These are phyloP conservation scores for Calonectria pseudoreteaudii DNA, from an alignment of 2,329 filamentous ascomycete species.

Conservation along the genomic window DNA sequence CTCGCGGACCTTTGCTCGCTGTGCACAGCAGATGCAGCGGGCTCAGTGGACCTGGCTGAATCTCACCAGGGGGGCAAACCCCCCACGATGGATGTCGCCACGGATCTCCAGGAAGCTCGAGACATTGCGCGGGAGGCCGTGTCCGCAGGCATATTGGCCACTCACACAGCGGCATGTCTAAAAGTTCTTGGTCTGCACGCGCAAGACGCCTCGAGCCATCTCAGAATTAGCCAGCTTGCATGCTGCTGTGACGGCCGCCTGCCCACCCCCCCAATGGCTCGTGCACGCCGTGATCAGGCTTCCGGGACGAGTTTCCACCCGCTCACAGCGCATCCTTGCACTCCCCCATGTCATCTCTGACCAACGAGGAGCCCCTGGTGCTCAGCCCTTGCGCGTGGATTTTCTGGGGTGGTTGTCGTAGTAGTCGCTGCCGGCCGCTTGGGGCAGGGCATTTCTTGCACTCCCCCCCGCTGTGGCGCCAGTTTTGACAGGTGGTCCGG, in stretches of 20 bases:
- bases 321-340: conserved; percentile 19
- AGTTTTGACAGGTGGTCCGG: conserved; percentile 44
- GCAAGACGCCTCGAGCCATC: conserved; percentile 19
- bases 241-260: conserved; percentile 35
- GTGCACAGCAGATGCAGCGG: neutral
- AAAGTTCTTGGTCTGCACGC: conserved; percentile 6
- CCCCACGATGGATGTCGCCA: conserved; percentile 24
- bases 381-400: conserved; percentile 26
- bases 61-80: conserved; percentile 32
- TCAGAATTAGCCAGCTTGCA: conserved; percentile 28
- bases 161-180: neutral
- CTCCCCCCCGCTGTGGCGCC: conserved; percentile 41
- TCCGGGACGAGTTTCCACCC: conserved; percentile 20
- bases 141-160: conserved; percentile 8
- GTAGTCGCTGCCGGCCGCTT: conserved; percentile 32
- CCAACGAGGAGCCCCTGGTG: conserved; percentile 31
- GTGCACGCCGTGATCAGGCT: conserved; percentile 26
- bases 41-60: conserved; percentile 21
- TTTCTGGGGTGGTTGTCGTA: conserved; percentile 31
- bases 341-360: conserved; percentile 17
- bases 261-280: conserved; percentile 30
- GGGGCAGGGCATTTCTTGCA: conserved; percentile 40
- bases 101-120: conserved; percentile 20
- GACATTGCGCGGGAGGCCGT: conserved; percentile 7
- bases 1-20: conserved; percentile 28